Evolutionary conservation across 257 asterid genomes (phyloP), one percentile per base, ranked within the genome.

Genomic region (Plantago ovata): DNA sequence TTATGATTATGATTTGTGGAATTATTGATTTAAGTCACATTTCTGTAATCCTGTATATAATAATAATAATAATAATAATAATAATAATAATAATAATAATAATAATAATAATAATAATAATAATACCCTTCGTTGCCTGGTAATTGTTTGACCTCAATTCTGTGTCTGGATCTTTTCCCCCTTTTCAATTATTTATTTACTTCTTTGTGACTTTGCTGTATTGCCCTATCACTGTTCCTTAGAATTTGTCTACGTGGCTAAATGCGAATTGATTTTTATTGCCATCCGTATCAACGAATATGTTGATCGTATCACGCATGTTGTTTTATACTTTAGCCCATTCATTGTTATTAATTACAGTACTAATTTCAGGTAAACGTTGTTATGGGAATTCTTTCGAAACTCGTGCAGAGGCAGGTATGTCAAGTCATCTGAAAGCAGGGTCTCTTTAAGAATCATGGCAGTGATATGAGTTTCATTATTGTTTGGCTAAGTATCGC

Each of bases 341-440:
- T 23, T 62, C 58, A 15, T 48, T 32, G 16, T 22, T 60, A 24
- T 51, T 74, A 49, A 48, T 72, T 41, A 72, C 33, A 21, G 21
- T 69, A 53, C 69, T 55, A 51, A 61, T 72, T 78, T 45, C 75
- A 92, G 98, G 95, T 93, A 62, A 82, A 89, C 72, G 76, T 84
- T 69, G 89, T 93, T 56, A 89, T 93, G 99, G 99, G 84, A 63
- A 77, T 93, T 65, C 75, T 90, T 59, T 82, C 94, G 52, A 86
- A 85, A 82, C 96, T 87, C 16, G 96, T 86, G 57, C 72, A 53
- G 72, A 84, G 82, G 61, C 95, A 86, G 95, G 97, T 86, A 77
- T 12, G 68, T 64, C 38, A 28, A 53, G 68, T 69, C n/a, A 45
- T 50, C 33, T 28, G 38, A 1, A 23, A 39, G 51, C 40, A 15